A percentile compares a stretch with the other conserved stretches of the same genome.
Evolutionary conservation across 2,329 filamentous ascomycete species (phyloP).

Genomic region (Periconia sp.): DNA sequence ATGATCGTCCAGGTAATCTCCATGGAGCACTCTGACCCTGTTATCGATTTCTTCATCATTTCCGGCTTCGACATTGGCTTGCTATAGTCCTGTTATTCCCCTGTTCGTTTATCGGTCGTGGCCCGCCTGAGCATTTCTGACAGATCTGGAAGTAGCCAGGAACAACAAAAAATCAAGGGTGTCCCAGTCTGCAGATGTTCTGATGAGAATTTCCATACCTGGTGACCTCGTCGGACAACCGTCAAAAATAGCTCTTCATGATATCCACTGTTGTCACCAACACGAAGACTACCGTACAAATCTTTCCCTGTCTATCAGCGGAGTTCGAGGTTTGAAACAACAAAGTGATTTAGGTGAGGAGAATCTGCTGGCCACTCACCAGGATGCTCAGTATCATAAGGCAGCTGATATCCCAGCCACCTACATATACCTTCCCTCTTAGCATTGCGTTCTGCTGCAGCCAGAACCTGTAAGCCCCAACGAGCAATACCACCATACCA

Average conservation of each 20-base stretch:
- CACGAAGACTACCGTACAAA: slow-evolving; percentile 14
- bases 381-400: slow-evolving; percentile 51
- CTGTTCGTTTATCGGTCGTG: too few species aligned
- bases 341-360: slow-evolving; percentile 3
- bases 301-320: slow-evolving; percentile 1
- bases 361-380: slow-evolving; percentile 46
- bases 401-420: slow-evolving; percentile 60
- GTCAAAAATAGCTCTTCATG: slow-evolving; percentile 15
- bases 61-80: too few species aligned
- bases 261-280: slow-evolving; percentile 19
- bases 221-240: background rate
- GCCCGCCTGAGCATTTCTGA: too few species aligned
- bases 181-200: too few species aligned
- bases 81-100: too few species aligned
- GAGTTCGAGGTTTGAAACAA: background rate
- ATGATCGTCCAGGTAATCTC: too few species aligned
- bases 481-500: slow-evolving; percentile 51
- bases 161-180: too few species aligned
- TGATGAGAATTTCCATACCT: too few species aligned
- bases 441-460: slow-evolving; percentile 62
- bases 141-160: too few species aligned
- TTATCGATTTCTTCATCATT: too few species aligned
- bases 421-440: slow-evolving; percentile 58
- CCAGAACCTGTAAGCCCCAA: slow-evolving; percentile 64
- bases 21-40: too few species aligned